Evolutionary conservation across 148 eudicot species (phyloP).

Genomic region (Arctostaphylos glauca): DNA sequence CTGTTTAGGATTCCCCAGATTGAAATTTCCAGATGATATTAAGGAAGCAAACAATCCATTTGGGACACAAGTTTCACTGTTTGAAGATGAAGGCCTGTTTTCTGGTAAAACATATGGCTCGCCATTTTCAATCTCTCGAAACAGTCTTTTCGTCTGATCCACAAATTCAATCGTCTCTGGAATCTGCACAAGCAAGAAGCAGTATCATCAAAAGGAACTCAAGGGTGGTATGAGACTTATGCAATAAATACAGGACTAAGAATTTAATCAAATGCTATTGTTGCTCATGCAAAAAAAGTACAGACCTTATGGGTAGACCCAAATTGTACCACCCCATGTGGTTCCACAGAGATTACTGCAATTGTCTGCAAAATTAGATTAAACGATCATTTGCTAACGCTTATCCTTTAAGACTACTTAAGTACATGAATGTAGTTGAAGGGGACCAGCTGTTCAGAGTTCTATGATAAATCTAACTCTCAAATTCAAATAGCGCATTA

Average conservation of each 20-base stretch:
- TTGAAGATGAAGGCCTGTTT: slow-evolving; percentile 34
- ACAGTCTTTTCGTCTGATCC: slow-evolving; percentile 43
- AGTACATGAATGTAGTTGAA: background rate
- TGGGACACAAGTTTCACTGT: slow-evolving; percentile 20
- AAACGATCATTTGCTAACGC: background rate
- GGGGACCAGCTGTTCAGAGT: background rate
- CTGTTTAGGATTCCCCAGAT: slow-evolving; percentile 5
- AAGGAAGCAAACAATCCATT: slow-evolving; percentile 33
- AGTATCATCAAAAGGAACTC: slow-evolving; percentile 9
- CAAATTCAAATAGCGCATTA: background rate
- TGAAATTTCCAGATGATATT: slow-evolving; percentile 34
- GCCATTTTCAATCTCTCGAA: slow-evolving; percentile 28
- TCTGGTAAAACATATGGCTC: slow-evolving; percentile 25
- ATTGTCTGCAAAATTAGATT: slow-evolving; percentile 59
- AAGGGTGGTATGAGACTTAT: background rate
- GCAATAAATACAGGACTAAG: background rate
- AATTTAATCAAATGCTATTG: background rate
- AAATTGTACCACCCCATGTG: slow-evolving; percentile 72
- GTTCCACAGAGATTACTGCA: slow-evolving; percentile 65
- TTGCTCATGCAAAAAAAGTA: background rate
- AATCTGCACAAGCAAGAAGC: slow-evolving; percentile 40
- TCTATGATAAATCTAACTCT: background rate
- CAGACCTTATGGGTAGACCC: slow-evolving; percentile 81
- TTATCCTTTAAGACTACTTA: background rate
- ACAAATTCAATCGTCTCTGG: slow-evolving; percentile 47